Conservation (phyloP, 495 filamentous ascomycete genomes). For the Podospora fimiseda region DNA sequence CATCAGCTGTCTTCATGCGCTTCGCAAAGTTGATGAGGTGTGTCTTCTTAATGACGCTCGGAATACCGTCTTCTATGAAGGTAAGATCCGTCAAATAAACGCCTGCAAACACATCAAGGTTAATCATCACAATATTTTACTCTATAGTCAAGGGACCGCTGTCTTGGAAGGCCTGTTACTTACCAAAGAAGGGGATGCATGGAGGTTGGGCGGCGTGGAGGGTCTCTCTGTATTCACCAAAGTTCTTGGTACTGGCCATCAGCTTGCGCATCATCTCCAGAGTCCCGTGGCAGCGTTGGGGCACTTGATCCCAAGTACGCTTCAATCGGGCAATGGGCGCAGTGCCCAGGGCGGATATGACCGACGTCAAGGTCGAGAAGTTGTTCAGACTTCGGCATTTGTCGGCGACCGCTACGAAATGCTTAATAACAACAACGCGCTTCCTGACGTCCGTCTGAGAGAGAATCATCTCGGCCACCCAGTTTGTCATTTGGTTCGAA, state of each 20-base stretch:
- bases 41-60: conserved; percentile 87
- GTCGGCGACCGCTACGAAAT: conserved; percentile 95
- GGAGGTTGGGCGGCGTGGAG: conserved; percentile 89
- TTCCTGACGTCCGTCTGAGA: conserved; percentile 90
- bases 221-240: conserved; percentile 90
- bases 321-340: conserved; percentile 90
- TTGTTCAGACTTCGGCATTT: conserved; percentile 95
- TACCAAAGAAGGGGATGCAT: conserved; percentile 98
- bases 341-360: conserved; percentile 90
- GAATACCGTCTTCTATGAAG: conserved; percentile 98
- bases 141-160: no score
- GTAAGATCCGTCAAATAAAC: conserved; percentile 97
- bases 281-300: conserved; percentile 67
- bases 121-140: no score
- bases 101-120: conserved; percentile 44
- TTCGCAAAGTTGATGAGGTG: conserved; percentile 98
- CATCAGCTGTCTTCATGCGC: conserved; percentile 93
- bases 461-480: conserved; percentile 99
- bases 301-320: conserved; percentile 92
- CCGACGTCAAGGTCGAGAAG: conserved; percentile 96
- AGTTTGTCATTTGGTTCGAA: conserved; percentile 97
- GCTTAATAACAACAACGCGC: conserved; percentile 94
- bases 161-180: no score
- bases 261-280: conserved; percentile 87
- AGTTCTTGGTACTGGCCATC: conserved; percentile 98